Base-by-base conservation (phyloP, 352 stramenopile species). In the Pseudoperonospora humuli region DNA sequence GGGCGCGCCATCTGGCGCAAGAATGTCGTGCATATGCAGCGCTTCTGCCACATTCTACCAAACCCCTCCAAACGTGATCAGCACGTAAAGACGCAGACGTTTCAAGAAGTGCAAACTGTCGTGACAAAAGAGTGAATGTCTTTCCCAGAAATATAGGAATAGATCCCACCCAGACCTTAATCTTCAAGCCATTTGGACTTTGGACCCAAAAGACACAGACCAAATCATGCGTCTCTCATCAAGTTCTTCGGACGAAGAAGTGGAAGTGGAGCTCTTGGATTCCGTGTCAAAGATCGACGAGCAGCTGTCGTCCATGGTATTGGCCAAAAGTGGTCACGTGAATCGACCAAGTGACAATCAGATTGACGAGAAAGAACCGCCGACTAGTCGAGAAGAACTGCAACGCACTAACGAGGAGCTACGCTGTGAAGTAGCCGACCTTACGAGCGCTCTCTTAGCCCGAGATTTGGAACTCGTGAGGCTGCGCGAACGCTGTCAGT, bases 381-480 rank as follows among this genome's bases (percentile, higher is more conserved):
- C n/a, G 10, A 2, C n/a, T 10, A 19, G 6, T 8, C 28, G 21
- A 23, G 47, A 60, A 5, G 61, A 69, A 24, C 57, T 88, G 3
- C 50, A 41, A 7, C 44, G 42, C 1, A 54, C 50, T n/a, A 86
- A 84, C 46, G 63, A 74, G 20, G 49, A 66, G 18, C 55, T 93
- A 35, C 67, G 64, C 6, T 39, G 36, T 29, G 47, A 85, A 21
- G 62, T 88, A 14, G 67, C 67, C 1, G 78, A 93, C 39, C 65
- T 93, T 23, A 72, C 59, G 4, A 77, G 75, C 13, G 75, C 78
- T 14, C 52, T 93, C 17, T 66, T 86, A 29, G 78, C 71, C 21
- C 52, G 78, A 9, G 81, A 93, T 44, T 67, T 89, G 55, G 77
- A 93, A 60, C 72, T 93, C 17, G 57, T 56, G 32, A 45, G 61